Conservation (phyloP, 1,139 yeast genomes). For the Pichia sp. region DNA sequence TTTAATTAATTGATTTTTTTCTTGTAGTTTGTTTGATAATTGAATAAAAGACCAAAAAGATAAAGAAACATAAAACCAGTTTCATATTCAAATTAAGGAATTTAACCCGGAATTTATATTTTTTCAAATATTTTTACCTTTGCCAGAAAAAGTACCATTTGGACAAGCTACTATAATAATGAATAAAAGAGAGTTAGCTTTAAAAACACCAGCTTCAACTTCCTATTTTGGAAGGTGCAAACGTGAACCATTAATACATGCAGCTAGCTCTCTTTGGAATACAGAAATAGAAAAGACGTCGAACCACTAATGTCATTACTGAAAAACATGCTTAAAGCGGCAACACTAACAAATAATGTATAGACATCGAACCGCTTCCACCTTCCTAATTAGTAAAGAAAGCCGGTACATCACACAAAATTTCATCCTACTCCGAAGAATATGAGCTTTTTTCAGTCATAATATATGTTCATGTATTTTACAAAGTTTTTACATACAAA, state of each 20-base stretch:
- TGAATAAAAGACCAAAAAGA: background rate
- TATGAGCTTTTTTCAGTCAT: too few relatives aligned
- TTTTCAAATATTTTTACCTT: too few relatives aligned
- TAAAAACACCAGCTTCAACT: background rate
- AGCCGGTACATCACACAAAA: too few relatives aligned
- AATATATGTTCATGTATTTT: too few relatives aligned
- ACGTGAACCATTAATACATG: too few relatives aligned
- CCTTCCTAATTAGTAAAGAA: constrained; percentile 7
- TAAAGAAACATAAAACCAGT: background rate
- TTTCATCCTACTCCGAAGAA: too few relatives aligned
- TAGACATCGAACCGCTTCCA: background rate
- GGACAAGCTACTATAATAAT: background rate
- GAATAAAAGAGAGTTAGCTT: background rate
- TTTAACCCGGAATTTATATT: too few relatives aligned
- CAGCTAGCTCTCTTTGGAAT: too few relatives aligned
- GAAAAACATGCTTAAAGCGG: background rate
- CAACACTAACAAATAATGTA: background rate
- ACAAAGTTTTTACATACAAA: background rate
- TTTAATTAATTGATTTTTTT: background rate
- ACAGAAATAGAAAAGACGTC: too few relatives aligned
- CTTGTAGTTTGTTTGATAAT: background rate
- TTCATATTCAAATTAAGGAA: background rate
- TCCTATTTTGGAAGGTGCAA: constrained; percentile 11
- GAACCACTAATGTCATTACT: background rate
- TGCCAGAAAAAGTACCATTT: too few relatives aligned